Evolutionary conservation across 306 rosid species (phyloP).

Genomic region (Vigna trinervia): DNA sequence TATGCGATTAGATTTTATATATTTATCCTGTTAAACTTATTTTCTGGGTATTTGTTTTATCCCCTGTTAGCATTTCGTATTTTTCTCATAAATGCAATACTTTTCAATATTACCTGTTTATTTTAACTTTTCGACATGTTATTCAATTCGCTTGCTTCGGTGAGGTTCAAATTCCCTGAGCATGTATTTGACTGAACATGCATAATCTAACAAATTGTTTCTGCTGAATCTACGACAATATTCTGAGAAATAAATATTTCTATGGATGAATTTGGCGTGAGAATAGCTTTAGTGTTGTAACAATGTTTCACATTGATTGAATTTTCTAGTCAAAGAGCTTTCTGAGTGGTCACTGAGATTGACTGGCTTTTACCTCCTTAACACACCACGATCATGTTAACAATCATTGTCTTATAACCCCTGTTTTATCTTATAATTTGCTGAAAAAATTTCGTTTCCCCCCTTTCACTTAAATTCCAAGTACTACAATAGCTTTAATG

Average conservation of each 20-base stretch:
- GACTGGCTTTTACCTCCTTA: conserved; percentile 15
- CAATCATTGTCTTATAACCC: conserved; percentile 1
- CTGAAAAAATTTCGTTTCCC: not conserved
- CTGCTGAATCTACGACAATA: not conserved
- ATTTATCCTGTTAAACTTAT: conserved; percentile 12
- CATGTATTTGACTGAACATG: not conserved
- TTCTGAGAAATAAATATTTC: conserved; percentile 10
- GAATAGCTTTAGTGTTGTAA: not conserved
- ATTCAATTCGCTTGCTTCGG: conserved; percentile 2
- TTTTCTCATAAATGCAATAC: not conserved
- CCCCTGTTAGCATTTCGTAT: not conserved
- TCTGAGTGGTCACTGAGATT: not conserved
- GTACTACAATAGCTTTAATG: not conserved
- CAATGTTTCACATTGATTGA: conserved; percentile 16
- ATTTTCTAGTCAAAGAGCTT: conserved; percentile 21
- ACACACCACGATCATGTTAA: conserved; percentile 3
- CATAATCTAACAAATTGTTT: not conserved
- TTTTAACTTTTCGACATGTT: not conserved
- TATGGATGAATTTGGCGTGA: not conserved
- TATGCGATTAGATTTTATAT: not conserved
- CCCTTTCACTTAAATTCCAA: conserved; percentile 2
- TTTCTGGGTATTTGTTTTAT: conserved; percentile 8
- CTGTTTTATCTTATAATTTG: not conserved
- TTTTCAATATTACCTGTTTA: not conserved
- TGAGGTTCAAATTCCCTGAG: not conserved